A percentile compares a stretch with the other conserved stretches of the same genome.
Conservation (phyloP, 164 flowering plant genomes). For the Warburgia ugandensis region DNA sequence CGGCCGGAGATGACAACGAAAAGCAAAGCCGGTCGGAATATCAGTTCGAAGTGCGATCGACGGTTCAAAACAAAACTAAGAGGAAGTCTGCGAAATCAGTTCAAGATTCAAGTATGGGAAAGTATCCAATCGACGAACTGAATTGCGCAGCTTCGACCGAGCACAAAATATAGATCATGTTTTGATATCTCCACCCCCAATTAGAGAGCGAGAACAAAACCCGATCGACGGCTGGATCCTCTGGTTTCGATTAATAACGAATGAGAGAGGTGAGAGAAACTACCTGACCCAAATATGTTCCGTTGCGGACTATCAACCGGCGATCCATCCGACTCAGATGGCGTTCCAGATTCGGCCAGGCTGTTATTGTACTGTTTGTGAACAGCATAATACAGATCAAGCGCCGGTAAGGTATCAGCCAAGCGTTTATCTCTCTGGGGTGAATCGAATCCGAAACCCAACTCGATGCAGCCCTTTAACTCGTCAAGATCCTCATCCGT, state of each 20-base stretch:
- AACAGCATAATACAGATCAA: conserved; percentile 56
- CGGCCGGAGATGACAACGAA: no score
- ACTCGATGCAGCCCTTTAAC: conserved; percentile 66
- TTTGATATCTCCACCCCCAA: no score
- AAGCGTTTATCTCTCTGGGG: conserved; percentile 39
- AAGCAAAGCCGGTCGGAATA: no score
- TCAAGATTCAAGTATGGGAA: no score
- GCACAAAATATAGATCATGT: no score
- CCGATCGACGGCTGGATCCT: no score
- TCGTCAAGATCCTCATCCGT: conserved; percentile 83
- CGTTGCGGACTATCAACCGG: conserved; percentile 18
- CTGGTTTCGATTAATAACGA: no score
- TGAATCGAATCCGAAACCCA: conserved; percentile 68
- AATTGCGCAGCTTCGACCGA: no score
- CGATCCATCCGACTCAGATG: conserved; percentile 19
- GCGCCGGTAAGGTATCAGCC: conserved; percentile 63
- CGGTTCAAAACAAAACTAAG: no score
- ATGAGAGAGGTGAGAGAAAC: background rate
- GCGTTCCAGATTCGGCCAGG: conserved; percentile 26
- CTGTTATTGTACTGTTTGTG: conserved; percentile 43
- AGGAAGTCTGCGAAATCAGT: no score
- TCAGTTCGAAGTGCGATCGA: no score
- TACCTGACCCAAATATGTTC: conserved; percentile 42
- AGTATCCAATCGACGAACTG: no score
- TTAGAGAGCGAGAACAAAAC: background rate